These are phyloP conservation scores for Centrapalus pauciflorus DNA, from an alignment of 129 eudicot genomes.

Conservation along the genomic window DNA sequence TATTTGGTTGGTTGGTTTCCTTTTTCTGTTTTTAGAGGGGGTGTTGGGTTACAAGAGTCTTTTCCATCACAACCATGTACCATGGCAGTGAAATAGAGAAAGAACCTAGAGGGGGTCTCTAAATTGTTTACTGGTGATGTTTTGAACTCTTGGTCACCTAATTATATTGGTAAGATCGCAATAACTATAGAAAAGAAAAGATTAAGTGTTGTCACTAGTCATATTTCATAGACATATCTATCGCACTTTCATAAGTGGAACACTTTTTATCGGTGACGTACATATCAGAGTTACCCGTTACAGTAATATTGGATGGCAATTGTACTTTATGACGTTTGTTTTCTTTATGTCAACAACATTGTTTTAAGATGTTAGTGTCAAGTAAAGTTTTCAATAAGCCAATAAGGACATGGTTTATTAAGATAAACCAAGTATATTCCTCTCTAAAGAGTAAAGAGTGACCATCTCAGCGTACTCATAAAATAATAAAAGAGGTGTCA, in stretches of 20 bases:
- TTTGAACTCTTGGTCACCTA: neutral
- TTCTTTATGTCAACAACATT: constrained; percentile 25
- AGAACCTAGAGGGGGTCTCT: neutral
- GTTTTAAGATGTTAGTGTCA: constrained; percentile 19
- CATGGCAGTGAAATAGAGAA: neutral
- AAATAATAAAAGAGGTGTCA: too few species aligned
- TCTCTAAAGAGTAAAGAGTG: neutral
- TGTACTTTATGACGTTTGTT: constrained; percentile 11
- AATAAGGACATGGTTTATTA: constrained; percentile 7
- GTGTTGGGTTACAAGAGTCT: neutral
- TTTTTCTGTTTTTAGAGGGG: neutral
- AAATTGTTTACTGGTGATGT: neutral
- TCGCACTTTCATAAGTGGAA: constrained; percentile 26
- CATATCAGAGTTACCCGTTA: constrained; percentile 21
- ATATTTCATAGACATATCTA: constrained; percentile 1
- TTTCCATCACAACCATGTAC: neutral
- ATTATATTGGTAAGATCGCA: constrained; percentile 8
- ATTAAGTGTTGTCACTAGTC: constrained; percentile 8
- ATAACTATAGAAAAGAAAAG: neutral
- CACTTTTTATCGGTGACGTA: constrained; percentile 26
- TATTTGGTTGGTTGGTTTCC: too few species aligned
- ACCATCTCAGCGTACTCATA: neutral
- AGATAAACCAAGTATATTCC: constrained; percentile 11
- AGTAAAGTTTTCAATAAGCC: constrained; percentile 14
- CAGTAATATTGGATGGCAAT: constrained; percentile 27